A percentile compares a stretch with the other conserved stretches of the same genome.
phyloP scores from a whole-genome alignment of 768 basidiomycete genomes.

The Auricularia sp. region DNA sequence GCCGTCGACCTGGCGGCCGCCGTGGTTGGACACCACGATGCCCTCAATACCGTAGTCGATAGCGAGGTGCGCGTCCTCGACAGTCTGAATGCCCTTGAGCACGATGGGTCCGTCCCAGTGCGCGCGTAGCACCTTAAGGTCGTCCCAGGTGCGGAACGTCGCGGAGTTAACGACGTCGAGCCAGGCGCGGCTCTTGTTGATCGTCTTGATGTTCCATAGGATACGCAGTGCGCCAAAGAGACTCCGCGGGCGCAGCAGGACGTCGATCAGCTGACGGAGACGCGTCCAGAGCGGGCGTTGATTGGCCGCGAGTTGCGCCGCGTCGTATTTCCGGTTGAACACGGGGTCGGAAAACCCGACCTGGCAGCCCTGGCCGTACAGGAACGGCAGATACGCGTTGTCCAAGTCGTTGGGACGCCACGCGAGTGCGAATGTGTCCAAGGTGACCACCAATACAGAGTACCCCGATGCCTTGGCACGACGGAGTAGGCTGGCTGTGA shows the following conservation, averaged over 20 bases:
- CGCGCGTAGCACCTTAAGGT: constrained; percentile 53
- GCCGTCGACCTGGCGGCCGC: constrained; percentile 47
- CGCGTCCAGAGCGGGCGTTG: not conserved
- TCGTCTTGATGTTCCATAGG: not conserved
- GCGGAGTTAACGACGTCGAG: constrained; percentile 38
- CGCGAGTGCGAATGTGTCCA: constrained; percentile 63
- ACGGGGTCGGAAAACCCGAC: constrained; percentile 66
- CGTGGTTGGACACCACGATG: constrained; percentile 75
- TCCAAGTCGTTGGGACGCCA: constrained; percentile 72
- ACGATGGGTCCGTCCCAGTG: constrained; percentile 73
- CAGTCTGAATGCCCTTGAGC: constrained; percentile 66
- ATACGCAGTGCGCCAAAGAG: not conserved
- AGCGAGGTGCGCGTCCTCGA: constrained; percentile 61
- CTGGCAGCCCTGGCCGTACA: constrained; percentile 49
- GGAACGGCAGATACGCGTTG: constrained; percentile 50
- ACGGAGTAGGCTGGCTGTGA: constrained; percentile 52
- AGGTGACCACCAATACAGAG: constrained; percentile 59
- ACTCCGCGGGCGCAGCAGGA: not conserved
- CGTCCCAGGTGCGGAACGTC: constrained; percentile 56
- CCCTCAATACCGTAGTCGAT: constrained; percentile 55
- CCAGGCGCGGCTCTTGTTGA: not conserved
- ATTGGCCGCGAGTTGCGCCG: not conserved
- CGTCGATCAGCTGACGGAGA: not conserved
- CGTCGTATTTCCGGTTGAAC: constrained; percentile 31
- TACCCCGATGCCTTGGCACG: constrained; percentile 60